A percentile compares a stretch with the other conserved stretches of the same genome.
These are phyloP conservation scores for Penicillium crystallinum DNA, from an alignment of 495 filamentous ascomycete species.

Conservation along the genomic window DNA sequence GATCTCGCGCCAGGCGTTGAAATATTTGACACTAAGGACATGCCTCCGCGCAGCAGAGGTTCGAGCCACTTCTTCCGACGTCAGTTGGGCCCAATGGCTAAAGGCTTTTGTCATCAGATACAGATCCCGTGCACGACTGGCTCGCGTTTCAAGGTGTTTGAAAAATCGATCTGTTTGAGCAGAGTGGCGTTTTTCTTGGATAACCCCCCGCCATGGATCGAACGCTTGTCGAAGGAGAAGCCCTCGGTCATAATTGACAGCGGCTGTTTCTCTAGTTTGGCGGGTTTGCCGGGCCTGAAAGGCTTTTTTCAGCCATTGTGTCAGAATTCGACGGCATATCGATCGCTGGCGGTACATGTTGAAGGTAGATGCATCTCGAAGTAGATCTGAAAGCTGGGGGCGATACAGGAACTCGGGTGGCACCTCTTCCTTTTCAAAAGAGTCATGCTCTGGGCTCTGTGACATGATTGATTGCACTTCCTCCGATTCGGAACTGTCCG, in stretches of 20 bases:
- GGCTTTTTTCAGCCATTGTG: slow-evolving; percentile 51
- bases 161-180: slow-evolving; percentile 57
- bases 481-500: slow-evolving; percentile 19
- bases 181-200: slow-evolving; percentile 42
- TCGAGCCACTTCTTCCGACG: slow-evolving; percentile 53
- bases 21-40: slow-evolving; percentile 66
- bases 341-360: slow-evolving; percentile 47
- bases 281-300: slow-evolving; percentile 40
- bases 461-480: slow-evolving; percentile 24
- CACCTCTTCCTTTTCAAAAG: slow-evolving; percentile 24
- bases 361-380: slow-evolving; percentile 56
- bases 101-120: slow-evolving; percentile 68
- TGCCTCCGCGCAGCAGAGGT: slow-evolving; percentile 60
- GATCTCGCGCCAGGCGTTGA: slow-evolving; percentile 71
- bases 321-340: slow-evolving; percentile 43
- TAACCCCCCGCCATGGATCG: slow-evolving; percentile 51
- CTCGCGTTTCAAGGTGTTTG: slow-evolving; percentile 54
- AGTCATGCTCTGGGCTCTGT: slow-evolving; percentile 22
- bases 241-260: slow-evolving; percentile 46
- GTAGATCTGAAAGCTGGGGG: slow-evolving; percentile 51
- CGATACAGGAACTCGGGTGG: slow-evolving; percentile 43
- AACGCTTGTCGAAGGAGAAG: slow-evolving; percentile 53
- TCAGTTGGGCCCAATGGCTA: slow-evolving; percentile 63
- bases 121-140: slow-evolving; percentile 56
- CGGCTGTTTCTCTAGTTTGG: slow-evolving; percentile 44